Conservation (phyloP, 176 grass and related monocot genomes). For the Bromus sterilis region DNA sequence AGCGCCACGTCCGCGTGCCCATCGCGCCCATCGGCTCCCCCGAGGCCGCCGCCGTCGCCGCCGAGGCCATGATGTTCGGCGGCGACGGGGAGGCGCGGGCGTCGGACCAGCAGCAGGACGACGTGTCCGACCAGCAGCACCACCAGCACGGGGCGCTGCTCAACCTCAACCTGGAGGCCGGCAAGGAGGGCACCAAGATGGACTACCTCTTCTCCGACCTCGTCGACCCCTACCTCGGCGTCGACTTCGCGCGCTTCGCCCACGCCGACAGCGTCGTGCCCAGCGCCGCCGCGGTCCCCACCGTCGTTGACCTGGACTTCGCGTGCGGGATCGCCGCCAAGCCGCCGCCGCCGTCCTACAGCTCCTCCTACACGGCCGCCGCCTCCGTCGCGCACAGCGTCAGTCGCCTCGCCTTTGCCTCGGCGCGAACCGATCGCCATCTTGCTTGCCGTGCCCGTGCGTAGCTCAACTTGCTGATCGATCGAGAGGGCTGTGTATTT, state of each 20-base stretch:
- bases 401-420: slow-evolving; percentile 2
- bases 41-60: background rate
- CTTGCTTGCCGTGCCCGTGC: background rate
- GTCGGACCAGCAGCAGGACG: slow-evolving; percentile 19
- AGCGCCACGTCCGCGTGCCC: slow-evolving; percentile 71
- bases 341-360: slow-evolving; percentile 28
- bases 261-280: slow-evolving; percentile 78
- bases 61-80: slow-evolving; percentile 40
- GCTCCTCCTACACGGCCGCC: slow-evolving; percentile 41
- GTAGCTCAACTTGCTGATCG: background rate
- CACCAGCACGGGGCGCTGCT: slow-evolving; percentile 10
- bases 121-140: background rate
- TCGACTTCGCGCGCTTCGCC: slow-evolving; percentile 43
- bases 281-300: background rate
- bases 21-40: slow-evolving; percentile 44
- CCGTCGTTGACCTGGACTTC: slow-evolving; percentile 43
- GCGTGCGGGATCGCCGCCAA: slow-evolving; percentile 38
- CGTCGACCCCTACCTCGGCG: slow-evolving; percentile 59
- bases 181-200: slow-evolving; percentile 36
- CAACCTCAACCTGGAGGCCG: slow-evolving; percentile 54
- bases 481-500: background rate
- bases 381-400: slow-evolving; percentile 58
- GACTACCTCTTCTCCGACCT: slow-evolving; percentile 61
- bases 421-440: background rate
- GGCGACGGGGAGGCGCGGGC: background rate